Evolutionary conservation across 352 stramenopile genomes (phyloP).

Genomic region (Phytophthora idaei): DNA sequence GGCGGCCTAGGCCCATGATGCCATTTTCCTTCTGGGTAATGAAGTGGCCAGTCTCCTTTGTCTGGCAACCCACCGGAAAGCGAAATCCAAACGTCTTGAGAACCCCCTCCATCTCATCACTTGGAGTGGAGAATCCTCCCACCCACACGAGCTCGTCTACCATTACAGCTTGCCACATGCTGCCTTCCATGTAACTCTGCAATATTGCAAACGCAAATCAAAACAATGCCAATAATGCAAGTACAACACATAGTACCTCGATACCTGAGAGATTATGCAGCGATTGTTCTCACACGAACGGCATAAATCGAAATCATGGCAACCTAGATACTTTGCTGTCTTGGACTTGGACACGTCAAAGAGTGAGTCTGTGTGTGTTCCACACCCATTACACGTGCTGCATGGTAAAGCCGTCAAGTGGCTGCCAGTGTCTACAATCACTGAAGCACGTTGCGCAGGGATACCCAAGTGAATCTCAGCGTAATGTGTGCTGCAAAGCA

Average conservation of each 20-base stretch:
- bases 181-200: conserved; percentile 88
- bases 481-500: conserved; percentile 72
- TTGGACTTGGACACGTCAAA: conserved; percentile 82
- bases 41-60: conserved; percentile 83
- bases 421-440: conserved; percentile 87
- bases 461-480: conserved; percentile 84
- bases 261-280: conserved; percentile 80
- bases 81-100: conserved; percentile 71
- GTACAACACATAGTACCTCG: background rate
- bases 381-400: conserved; percentile 67
- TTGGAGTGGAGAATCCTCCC: conserved; percentile 55
- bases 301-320: conserved; percentile 58
- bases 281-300: conserved; percentile 60
- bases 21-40: conserved; percentile 90
- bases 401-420: conserved; percentile 83
- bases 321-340: conserved; percentile 72
- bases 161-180: conserved; percentile 84
- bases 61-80: conserved; percentile 83
- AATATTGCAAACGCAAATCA: background rate
- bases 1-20: conserved; percentile 87
- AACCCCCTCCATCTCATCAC: conserved; percentile 49
- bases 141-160: conserved; percentile 85
- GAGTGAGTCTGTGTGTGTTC: conserved; percentile 71
- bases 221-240: background rate
- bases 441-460: conserved; percentile 78